phyloP scores from a whole-genome alignment of 2,329 filamentous ascomycete genomes.

The Coniochaeta pulveracea region DNA sequence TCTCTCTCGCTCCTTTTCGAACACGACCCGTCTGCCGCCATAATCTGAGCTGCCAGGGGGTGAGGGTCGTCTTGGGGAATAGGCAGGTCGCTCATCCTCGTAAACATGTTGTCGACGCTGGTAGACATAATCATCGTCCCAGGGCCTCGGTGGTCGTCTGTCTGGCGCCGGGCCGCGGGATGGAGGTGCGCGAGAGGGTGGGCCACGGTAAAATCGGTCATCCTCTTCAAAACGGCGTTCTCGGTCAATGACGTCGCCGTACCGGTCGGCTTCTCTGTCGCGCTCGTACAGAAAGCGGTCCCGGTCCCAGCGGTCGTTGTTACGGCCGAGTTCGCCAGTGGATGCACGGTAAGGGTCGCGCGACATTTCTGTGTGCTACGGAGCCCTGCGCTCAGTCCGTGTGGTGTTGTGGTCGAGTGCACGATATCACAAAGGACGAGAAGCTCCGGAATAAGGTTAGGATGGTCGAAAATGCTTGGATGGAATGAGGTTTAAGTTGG shows the following conservation, averaged over 20 bases:
- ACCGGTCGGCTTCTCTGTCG: constrained; percentile 36
- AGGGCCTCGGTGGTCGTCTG: constrained; percentile 38
- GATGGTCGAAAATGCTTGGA: no score
- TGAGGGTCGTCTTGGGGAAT: constrained; percentile 18
- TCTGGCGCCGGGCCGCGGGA: no score
- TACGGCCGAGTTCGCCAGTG: constrained; percentile 17
- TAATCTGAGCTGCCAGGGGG: constrained; percentile 37
- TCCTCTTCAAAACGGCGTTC: constrained; percentile 31
- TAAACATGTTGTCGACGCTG: constrained; percentile 33
- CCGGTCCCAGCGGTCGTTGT: constrained; percentile 38
- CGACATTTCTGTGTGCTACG: no score
- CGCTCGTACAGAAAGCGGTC: constrained; percentile 36
- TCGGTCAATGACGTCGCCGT: constrained; percentile 35
- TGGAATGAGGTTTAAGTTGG: no score
- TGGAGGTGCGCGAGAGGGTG: constrained; percentile 16
- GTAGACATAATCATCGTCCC: constrained; percentile 29
- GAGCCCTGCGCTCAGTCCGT: no score
- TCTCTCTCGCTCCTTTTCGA: constrained; percentile 46
- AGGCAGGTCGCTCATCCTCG: constrained; percentile 38
- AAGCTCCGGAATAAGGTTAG: no score
- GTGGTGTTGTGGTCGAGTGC: no score
- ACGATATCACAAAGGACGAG: no score
- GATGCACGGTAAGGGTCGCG: constrained; percentile 9
- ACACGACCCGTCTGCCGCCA: constrained; percentile 42
- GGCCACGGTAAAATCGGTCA: constrained; percentile 32